Conservation (phyloP, 1,284 basidiomycete genomes). For the Puccinia coronata region DNA sequence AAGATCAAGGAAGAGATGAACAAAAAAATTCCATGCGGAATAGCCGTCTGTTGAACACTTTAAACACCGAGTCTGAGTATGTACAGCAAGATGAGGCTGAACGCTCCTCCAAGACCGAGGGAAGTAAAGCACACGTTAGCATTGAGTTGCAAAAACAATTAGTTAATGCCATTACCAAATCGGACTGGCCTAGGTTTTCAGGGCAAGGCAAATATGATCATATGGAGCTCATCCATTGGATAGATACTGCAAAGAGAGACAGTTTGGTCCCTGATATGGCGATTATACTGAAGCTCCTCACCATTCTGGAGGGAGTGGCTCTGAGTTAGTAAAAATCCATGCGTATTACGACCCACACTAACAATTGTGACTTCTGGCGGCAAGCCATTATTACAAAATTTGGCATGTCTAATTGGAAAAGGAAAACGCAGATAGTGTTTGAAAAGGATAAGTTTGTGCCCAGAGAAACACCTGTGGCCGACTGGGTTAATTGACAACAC, state of each 20-base stretch:
- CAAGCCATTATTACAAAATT: too few relatives aligned
- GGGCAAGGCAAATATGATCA: slow-evolving; percentile 6
- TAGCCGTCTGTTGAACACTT: too few relatives aligned
- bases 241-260: neutral
- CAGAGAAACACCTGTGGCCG: neutral
- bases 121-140: too few relatives aligned
- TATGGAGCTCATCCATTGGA: neutral
- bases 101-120: too few relatives aligned
- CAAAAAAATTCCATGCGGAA: too few relatives aligned
- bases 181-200: neutral
- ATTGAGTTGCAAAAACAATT: neutral
- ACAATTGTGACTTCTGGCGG: too few relatives aligned
- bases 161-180: neutral
- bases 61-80: too few relatives aligned
- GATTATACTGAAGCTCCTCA: neutral
- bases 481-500: neutral
- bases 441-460: neutral
- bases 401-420: neutral
- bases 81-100: too few relatives aligned
- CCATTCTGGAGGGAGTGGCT: neutral
- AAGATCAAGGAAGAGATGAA: too few relatives aligned
- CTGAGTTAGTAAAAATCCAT: too few relatives aligned
- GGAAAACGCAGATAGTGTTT: neutral
- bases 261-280: neutral
- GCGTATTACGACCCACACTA: too few relatives aligned